phyloP scores from a whole-genome alignment of 2,329 filamentous ascomycete species.

The Cercospora sp. region DNA sequence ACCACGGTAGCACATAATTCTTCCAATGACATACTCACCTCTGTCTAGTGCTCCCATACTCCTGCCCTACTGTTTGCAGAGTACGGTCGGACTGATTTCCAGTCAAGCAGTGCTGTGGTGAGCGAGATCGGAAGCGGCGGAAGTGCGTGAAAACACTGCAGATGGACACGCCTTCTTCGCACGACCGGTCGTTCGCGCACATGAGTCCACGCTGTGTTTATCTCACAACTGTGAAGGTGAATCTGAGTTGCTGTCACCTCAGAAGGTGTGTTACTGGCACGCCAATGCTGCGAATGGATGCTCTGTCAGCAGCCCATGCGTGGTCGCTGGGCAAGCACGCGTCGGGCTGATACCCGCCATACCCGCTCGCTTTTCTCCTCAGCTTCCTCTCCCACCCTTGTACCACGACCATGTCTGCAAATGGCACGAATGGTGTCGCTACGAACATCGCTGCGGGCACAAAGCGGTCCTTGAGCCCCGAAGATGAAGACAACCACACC shows the following conservation, averaged over 20 bases:
- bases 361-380: slow-evolving; percentile 3
- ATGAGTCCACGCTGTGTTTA: not conserved
- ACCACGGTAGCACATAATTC: not conserved
- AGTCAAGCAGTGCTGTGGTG: not conserved
- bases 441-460: slow-evolving; percentile 19
- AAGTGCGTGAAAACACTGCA: not conserved
- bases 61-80: no score
- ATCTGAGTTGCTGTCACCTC: not conserved
- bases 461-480: slow-evolving; percentile 33
- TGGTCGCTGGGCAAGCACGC: not conserved
- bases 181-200: not conserved
- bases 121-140: not conserved
- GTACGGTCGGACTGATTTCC: not conserved
- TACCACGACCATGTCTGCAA: slow-evolving; percentile 7
- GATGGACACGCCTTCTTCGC: not conserved
- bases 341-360: slow-evolving; percentile 1
- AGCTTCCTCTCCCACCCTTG: not conserved
- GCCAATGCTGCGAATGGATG: not conserved
- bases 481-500: slow-evolving; percentile 21
- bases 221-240: not conserved
- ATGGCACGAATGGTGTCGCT: slow-evolving; percentile 1
- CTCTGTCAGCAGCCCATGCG: not conserved
- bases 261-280: not conserved
- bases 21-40: not conserved
- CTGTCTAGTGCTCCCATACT: not conserved